These are phyloP conservation scores for Phanerochaete sordida DNA, from an alignment of 768 basidiomycete genomes.

Conservation along the genomic window DNA sequence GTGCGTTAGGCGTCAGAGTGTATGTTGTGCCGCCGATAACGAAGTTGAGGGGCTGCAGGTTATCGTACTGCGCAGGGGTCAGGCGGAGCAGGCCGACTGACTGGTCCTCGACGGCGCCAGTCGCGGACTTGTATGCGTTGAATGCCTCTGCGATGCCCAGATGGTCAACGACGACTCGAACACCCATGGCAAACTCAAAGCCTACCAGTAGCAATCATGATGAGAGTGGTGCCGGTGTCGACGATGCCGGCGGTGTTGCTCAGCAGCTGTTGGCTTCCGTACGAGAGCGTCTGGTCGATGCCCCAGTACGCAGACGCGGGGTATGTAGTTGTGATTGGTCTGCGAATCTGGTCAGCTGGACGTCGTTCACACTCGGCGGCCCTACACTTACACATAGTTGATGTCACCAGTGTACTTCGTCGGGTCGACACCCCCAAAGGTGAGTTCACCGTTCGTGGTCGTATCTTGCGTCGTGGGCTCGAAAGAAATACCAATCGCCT, in stretches of 20 bases:
- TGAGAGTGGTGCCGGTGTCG: slow-evolving; percentile 35
- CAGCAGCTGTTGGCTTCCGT: slow-evolving; percentile 21
- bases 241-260: slow-evolving; percentile 28
- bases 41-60: slow-evolving; percentile 31
- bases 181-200: background rate
- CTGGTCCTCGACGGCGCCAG: slow-evolving; percentile 28
- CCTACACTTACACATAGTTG: slow-evolving; percentile 15
- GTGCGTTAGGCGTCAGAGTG: slow-evolving; percentile 29
- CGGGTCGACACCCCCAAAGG: slow-evolving; percentile 32
- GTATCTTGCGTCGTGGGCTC: slow-evolving; percentile 24
- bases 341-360: background rate
- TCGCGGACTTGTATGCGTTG: slow-evolving; percentile 26
- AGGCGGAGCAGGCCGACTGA: slow-evolving; percentile 29
- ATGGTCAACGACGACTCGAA: background rate
- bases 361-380: background rate
- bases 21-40: slow-evolving; percentile 24
- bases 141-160: slow-evolving; percentile 23
- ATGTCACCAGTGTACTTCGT: slow-evolving; percentile 31
- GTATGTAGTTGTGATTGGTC: slow-evolving; percentile 27
- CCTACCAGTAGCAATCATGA: slow-evolving; percentile 28
- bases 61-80: slow-evolving; percentile 23
- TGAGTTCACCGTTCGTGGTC: slow-evolving; percentile 32
- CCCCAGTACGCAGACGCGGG: slow-evolving; percentile 33
- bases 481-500: slow-evolving; percentile 30
- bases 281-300: slow-evolving; percentile 29